Conservation (phyloP, 768 basidiomycete genomes). For the Agaricus blazei region DNA sequence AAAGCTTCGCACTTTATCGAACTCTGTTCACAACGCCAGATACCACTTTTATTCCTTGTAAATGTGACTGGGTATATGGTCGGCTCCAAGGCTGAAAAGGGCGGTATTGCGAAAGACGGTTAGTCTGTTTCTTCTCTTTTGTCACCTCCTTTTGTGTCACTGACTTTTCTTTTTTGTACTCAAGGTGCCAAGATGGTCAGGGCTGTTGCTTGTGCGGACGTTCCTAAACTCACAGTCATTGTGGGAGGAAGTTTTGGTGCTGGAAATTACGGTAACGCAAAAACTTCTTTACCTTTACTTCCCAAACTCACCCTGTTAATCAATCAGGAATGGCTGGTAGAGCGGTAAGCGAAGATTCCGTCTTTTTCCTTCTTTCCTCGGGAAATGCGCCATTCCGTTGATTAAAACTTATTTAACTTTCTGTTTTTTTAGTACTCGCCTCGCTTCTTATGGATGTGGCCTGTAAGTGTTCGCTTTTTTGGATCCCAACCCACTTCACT, state of each 20-base stretch:
- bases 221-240: slow-evolving; percentile 90
- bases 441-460: slow-evolving; percentile 98
- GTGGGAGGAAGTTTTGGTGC: slow-evolving; percentile 94
- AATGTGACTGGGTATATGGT: slow-evolving; percentile 99
- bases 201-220: slow-evolving; percentile 89
- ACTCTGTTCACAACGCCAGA: slow-evolving; percentile 85
- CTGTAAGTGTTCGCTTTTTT: slow-evolving; percentile 44
- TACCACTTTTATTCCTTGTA: slow-evolving; percentile 89
- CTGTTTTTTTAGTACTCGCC: slow-evolving; percentile 68
- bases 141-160: background rate
- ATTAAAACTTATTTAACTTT: background rate
- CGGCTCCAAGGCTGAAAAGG: slow-evolving; percentile 89
- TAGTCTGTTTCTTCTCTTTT: slow-evolving; percentile 8
- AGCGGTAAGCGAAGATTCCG: slow-evolving; percentile 55
- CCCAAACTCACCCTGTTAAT: background rate
- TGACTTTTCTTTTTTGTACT: background rate
- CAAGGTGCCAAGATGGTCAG: slow-evolving; percentile 92
- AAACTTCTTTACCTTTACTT: background rate
- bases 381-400: background rate
- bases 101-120: slow-evolving; percentile 93
- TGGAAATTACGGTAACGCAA: slow-evolving; percentile 81
- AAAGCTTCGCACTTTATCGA: slow-evolving; percentile 97
- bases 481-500: background rate
- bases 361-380: background rate
- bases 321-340: slow-evolving; percentile 83